phyloP scores from a whole-genome alignment of 441 rosid species.

The Breynia disticha region DNA sequence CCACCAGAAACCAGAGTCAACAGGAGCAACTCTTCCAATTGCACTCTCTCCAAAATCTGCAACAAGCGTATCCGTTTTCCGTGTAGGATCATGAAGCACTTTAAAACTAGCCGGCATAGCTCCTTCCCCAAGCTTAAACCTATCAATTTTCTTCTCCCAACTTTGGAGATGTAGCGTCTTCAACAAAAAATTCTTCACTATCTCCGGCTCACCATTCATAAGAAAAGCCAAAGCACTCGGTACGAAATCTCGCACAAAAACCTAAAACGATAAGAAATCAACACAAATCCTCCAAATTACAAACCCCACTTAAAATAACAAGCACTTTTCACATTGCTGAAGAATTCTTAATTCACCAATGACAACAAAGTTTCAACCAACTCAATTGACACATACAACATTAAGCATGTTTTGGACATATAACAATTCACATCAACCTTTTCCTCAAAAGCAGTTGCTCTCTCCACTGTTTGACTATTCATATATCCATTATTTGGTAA shows the following conservation, averaged over 20 bases:
- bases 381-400: too few species aligned
- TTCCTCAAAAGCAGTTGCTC: too few species aligned
- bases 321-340: too few species aligned
- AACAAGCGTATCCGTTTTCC: constrained; percentile 60
- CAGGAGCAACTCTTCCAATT: constrained; percentile 83
- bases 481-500: too few species aligned
- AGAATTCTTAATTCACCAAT: too few species aligned
- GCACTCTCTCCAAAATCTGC: constrained; percentile 88
- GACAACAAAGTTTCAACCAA: too few species aligned
- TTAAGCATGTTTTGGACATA: too few species aligned
- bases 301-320: neutral
- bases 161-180: constrained; percentile 73
- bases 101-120: constrained; percentile 88
- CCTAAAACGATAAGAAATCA: constrained; percentile 23
- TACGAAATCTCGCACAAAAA: constrained; percentile 74
- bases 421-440: too few species aligned
- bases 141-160: constrained; percentile 75
- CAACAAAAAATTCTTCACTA: constrained; percentile 60
- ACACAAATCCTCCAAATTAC: neutral
- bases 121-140: constrained; percentile 78
- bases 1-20: constrained; percentile 94
- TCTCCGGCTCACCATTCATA: constrained; percentile 71
- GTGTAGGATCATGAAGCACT: constrained; percentile 58
- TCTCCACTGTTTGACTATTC: too few species aligned
- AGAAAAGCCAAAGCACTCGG: constrained; percentile 72